Evolutionary conservation across 768 basidiomycete genomes (phyloP).

Genomic region (Coprinopsis sp.): DNA sequence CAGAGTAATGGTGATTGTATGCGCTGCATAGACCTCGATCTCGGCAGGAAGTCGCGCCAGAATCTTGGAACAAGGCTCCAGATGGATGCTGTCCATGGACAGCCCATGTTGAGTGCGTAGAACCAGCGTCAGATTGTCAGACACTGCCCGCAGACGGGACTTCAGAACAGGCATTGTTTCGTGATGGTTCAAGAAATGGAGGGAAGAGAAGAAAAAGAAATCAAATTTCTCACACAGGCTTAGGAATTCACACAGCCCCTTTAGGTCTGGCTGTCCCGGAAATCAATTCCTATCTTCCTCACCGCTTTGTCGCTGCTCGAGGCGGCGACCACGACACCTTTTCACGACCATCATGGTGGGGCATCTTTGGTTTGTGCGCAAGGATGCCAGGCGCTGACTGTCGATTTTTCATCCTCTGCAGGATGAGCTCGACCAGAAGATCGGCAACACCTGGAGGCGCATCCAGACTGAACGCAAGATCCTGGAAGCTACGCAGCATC

Average conservation of each 20-base stretch:
- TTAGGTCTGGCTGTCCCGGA: constrained; percentile 7
- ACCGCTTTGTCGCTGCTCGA: constrained; percentile 21
- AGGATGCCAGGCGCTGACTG: constrained; percentile 10
- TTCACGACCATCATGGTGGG: constrained; percentile 24
- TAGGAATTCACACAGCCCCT: constrained; percentile 5
- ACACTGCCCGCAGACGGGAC: constrained; percentile 11
- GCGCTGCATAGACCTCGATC: constrained; percentile 46
- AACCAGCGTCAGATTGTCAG: constrained; percentile 8
- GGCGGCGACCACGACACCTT: constrained; percentile 19
- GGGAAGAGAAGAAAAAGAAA: constrained; percentile 1
- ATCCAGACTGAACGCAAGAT: constrained; percentile 93
- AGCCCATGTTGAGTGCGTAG: constrained; percentile 8
- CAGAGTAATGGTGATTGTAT: constrained; percentile 48
- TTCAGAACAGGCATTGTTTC: constrained; percentile 13
- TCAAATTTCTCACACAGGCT: not conserved
- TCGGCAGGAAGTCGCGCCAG: constrained; percentile 25
- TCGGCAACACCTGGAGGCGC: constrained; percentile 83
- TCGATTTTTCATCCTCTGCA: constrained; percentile 22
- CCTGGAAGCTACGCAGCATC: constrained; percentile 74
- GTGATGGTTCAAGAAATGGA: no score
- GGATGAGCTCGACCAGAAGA: constrained; percentile 86
- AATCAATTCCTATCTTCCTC: constrained; percentile 25
- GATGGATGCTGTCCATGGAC: not conserved
- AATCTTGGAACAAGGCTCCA: constrained; percentile 3
- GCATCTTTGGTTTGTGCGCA: not conserved